Base-by-base conservation (phyloP, 2,329 filamentous ascomycete genomes). In the Chrysosporium keratinophilum region DNA sequence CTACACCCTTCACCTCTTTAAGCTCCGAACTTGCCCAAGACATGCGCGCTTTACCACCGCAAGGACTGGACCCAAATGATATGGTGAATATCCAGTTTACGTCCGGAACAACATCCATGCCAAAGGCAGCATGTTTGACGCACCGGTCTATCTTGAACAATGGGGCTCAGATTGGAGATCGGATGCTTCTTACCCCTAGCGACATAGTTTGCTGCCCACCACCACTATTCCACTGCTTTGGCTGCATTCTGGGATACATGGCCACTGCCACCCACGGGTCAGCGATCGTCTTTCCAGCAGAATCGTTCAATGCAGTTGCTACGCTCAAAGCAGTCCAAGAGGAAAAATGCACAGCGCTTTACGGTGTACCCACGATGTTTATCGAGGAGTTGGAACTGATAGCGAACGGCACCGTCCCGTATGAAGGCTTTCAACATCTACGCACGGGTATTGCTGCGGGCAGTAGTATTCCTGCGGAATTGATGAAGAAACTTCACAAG, bases 81-180 rank as follows among this genome's bases (percentile, higher is more conserved):
- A 82, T 85, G 1, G 84, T 94, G 60, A 97, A 96, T 66, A 95
- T 97, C 59, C 91, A 97, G 68, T 97, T 97, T 73, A 98, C 93
- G 0, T 91, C 85, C 0, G 93, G 91, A n/a, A 97, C 93, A 0
- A 97, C 93, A 0, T 87, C 87, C 0, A 76, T 80, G 63, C 91
- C 90, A 19, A 97, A 97, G 71, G 93, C 93, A 0, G 91, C 91
- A 1, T 94, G 89, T 73, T 78, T 98, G 33, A 84, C 81, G 0
- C 91, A 97, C 71, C 78, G 77, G 2, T 84, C 79, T n/a, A 91
- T 97, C 59, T 76, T 98, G 57, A 98, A 97, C 71, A 97, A 97
- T 65, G 93, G 90, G 33, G 77, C 79, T 28, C 81, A 89, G 53
- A 94, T 97, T 60, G 93, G 87, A 0, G 74, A 84, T 62, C 79